Conservation (phyloP, 306 rosid species). For the Cucurbita moschata region DNA sequence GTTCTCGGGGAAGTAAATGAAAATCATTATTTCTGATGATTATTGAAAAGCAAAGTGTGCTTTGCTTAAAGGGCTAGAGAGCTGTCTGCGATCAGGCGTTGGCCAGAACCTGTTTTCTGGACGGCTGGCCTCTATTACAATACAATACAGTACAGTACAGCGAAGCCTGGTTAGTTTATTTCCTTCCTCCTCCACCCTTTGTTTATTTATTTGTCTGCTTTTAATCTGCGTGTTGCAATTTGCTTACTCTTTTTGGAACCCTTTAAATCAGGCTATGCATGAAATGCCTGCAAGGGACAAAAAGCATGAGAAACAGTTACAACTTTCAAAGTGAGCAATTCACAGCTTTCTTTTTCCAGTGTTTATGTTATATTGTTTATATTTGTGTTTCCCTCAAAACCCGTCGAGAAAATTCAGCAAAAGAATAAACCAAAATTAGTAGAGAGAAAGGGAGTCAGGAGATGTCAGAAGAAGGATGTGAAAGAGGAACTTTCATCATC, state of each 20-base stretch:
- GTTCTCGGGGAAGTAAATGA: constrained; percentile 1
- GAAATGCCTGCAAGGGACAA: constrained; percentile 76
- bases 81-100: constrained; percentile 5
- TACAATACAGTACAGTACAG: neutral
- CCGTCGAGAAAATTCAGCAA: constrained; percentile 22
- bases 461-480: constrained; percentile 29
- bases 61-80: constrained; percentile 5
- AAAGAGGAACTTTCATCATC: constrained; percentile 43
- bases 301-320: constrained; percentile 61
- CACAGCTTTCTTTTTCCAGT: neutral
- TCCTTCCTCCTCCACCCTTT: neutral
- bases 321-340: constrained; percentile 38
- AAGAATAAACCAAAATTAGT: constrained; percentile 20
- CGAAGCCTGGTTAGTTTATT: neutral
- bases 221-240: neutral
- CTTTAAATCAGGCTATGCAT: constrained; percentile 65
- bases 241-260: constrained; percentile 29
- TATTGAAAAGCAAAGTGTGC: constrained; percentile 13
- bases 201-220: neutral
- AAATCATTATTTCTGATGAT: constrained; percentile 5
- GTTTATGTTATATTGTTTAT: neutral
- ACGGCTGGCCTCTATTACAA: neutral
- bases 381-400: constrained; percentile 8
- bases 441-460: neutral
- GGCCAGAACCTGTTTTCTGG: constrained; percentile 1